Conservation (phyloP, 257 asterid species). For the Forsythia suspensa region DNA sequence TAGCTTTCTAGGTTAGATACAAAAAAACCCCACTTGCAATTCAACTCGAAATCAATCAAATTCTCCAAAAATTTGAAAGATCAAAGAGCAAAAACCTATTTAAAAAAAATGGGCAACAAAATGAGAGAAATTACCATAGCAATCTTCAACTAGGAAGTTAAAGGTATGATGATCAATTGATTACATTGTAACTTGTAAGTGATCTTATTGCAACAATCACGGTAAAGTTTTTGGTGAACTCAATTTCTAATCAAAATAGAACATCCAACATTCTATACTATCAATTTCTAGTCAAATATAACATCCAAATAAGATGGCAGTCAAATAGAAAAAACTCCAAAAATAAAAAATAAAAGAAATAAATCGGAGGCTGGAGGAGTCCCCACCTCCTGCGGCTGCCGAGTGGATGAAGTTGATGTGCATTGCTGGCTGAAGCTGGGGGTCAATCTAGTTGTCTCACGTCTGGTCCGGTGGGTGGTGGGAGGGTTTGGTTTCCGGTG, state of each 20-base stretch:
- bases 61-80: conserved; percentile 13
- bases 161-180: conserved; percentile 66
- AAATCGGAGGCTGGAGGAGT: too few species aligned
- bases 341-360: too few species aligned
- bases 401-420: too few species aligned
- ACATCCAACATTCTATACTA: too few species aligned
- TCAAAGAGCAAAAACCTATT: background rate
- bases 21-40: conserved; percentile 30
- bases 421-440: too few species aligned
- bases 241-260: conserved; percentile 6
- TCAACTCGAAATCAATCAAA: conserved; percentile 22
- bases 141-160: conserved; percentile 74
- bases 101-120: background rate
- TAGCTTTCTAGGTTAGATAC: conserved; percentile 43
- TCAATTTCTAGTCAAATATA: too few species aligned
- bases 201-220: conserved; percentile 79
- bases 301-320: too few species aligned
- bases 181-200: conserved; percentile 55
- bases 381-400: too few species aligned
- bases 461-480: too few species aligned
- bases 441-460: too few species aligned
- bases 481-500: too few species aligned
- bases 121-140: conserved; percentile 47
- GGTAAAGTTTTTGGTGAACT: conserved; percentile 82
- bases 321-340: too few species aligned